Base-by-base conservation (phyloP, 1,284 basidiomycete species). In the Leccinum discolor region DNA sequence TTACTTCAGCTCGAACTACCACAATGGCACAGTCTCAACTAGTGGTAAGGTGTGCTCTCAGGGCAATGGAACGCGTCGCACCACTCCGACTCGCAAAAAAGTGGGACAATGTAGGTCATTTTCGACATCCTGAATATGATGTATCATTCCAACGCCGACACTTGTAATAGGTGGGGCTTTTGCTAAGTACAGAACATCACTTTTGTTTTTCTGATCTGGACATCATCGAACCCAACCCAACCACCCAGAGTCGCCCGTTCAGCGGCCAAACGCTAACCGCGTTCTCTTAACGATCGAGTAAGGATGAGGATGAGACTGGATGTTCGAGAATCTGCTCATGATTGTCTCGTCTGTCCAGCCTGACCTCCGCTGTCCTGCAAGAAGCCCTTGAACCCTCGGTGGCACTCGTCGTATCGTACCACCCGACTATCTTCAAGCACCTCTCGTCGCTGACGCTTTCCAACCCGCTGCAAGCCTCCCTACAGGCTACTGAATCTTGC, bases 31-130 rank as follows among this genome's bases (percentile, higher is more conserved):
- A 18, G 26, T 67, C 66, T 54, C 52, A 54, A 10, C 29, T 62
- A 5, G 42, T 73, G n/a, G 65, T 66, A 6, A 86, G 83, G 74
- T 78, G 81, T 50, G 83, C 88, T 12, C 84, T 84, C 72, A 82
- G 78, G 50, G 86, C 87, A 0, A 89, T 94, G 87, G 89, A 92
- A 68, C 86, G 89, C 56, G 91, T 97, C 68, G 93, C 94, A 1
- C 95, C 95, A 5, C 83, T 94, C n/a, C 82, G 86, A 62, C 83
- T 96, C 5, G 94, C 95, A 14, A 94, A 89, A 71, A 88, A 86
- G 69, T 97, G 95, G 94, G 95, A 97, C 74, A 96, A 96, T 79
- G 94, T 96, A 69, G 79, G 91, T 78, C 94, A 93, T 80, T 6
- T 93, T 94, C 68, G 79, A 88, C 75, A 29, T 65, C 35, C 52